phyloP scores from a whole-genome alignment of 345 rosid species.

The Salix koriyanagi region DNA sequence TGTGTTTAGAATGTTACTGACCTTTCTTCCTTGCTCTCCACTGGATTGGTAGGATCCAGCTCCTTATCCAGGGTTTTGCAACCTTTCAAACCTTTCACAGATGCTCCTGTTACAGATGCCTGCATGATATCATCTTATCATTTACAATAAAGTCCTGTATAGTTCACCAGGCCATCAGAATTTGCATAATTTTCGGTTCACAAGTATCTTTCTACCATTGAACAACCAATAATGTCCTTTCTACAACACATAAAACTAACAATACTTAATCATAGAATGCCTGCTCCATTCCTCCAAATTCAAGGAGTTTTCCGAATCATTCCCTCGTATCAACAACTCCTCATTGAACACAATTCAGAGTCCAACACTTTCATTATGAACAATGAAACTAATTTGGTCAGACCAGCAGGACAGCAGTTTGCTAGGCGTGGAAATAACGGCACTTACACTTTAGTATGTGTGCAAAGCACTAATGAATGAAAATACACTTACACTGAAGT shows the following conservation, averaged over 20 bases:
- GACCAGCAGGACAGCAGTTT: not conserved
- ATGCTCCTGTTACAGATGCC: conserved; percentile 77
- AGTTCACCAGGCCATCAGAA: conserved; percentile 8
- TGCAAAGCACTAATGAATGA: conserved; percentile 76
- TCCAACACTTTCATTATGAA: not conserved
- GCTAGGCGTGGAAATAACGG: not conserved
- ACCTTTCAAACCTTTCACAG: conserved; percentile 78
- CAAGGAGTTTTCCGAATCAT: not conserved
- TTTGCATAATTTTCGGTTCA: not conserved
- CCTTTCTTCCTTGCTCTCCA: conserved; percentile 85
- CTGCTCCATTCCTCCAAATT: not conserved
- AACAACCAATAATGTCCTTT: not conserved
- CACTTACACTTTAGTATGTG: conserved; percentile 74
- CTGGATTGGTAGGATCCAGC: conserved; percentile 82
- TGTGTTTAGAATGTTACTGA: conserved; percentile 19
- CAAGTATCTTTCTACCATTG: not conserved
- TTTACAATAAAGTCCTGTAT: not conserved
- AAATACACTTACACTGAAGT: conserved; percentile 71
- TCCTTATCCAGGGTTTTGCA: conserved; percentile 85
- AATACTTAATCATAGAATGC: not conserved
- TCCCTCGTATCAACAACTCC: not conserved
- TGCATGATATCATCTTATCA: conserved; percentile 27
- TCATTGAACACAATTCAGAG: not conserved
- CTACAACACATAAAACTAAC: not conserved
- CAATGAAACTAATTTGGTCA: not conserved